These are phyloP conservation scores for Aspergillus sp. DNA, from an alignment of 2,329 filamentous ascomycete species.

Conservation along the genomic window DNA sequence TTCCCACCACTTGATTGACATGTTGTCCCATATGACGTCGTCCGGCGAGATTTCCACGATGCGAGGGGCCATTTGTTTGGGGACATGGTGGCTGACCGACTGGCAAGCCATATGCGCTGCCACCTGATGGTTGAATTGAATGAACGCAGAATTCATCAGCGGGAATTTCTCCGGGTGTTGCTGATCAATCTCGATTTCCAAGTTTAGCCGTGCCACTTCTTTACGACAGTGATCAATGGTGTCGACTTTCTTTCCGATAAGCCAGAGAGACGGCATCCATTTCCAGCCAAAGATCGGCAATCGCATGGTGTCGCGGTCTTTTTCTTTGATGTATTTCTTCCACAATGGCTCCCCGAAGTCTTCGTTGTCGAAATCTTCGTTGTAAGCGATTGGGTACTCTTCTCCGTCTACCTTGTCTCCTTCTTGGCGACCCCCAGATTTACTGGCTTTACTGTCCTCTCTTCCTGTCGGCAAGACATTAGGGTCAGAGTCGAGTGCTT, in stretches of 20 bases:
- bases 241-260: slow-evolving; percentile 87
- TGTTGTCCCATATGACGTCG: slow-evolving; percentile 95
- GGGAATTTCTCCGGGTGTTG: slow-evolving; percentile 81
- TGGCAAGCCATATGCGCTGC: slow-evolving; percentile 98
- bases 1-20: slow-evolving; percentile 94
- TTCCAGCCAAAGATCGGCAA: slow-evolving; percentile 61
- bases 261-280: slow-evolving; percentile 77
- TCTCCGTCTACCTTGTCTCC: slow-evolving; percentile 27
- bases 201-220: slow-evolving; percentile 81
- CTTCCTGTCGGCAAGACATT: slow-evolving; percentile 1
- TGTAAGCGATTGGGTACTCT: slow-evolving; percentile 63
- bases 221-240: slow-evolving; percentile 88
- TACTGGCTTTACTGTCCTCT: slow-evolving; percentile 12
- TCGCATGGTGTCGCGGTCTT: slow-evolving; percentile 81
- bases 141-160: slow-evolving; percentile 92
- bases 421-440: slow-evolving; percentile 19
- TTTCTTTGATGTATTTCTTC: slow-evolving; percentile 78
- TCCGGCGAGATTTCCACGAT: slow-evolving; percentile 90
- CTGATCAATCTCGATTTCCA: slow-evolving; percentile 91
- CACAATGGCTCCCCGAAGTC: slow-evolving; percentile 68
- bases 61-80: slow-evolving; percentile 88
- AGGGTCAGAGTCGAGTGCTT: slow-evolving; percentile 2
- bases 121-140: slow-evolving; percentile 97
- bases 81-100: slow-evolving; percentile 83
- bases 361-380: slow-evolving; percentile 61